Evolutionary conservation across 140 eudicot species (phyloP).

Genomic region (Erigeron philadelphicus): DNA sequence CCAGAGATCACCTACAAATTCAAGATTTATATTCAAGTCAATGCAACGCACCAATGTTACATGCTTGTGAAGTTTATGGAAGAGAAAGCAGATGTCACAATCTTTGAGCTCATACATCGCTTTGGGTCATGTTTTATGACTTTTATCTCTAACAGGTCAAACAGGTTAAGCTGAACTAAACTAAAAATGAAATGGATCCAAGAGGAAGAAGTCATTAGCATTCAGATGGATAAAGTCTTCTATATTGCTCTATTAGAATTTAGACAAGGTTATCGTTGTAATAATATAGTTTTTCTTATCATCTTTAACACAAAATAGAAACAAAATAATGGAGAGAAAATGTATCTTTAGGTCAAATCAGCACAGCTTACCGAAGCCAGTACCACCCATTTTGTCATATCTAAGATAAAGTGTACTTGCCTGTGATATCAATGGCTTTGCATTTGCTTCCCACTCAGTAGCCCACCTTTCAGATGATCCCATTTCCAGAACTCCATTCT

Average conservation of each 20-base stretch:
- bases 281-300: background rate
- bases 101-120: background rate
- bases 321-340: background rate
- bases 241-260: background rate
- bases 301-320: background rate
- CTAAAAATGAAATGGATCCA: background rate
- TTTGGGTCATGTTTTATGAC: background rate
- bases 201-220: background rate
- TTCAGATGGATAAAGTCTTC: background rate
- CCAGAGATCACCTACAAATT: slow-evolving; percentile 47
- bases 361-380: background rate
- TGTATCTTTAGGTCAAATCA: background rate
- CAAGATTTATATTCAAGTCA: background rate
- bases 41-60: background rate
- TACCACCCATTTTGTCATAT: background rate
- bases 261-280: background rate
- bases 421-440: slow-evolving; percentile 77
- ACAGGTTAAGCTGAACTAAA: background rate
- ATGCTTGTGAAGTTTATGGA: background rate
- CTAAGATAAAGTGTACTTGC: slow-evolving; percentile 34
- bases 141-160: background rate
- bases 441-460: slow-evolving; percentile 83
- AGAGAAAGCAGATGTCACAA: background rate
- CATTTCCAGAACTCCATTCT: slow-evolving; percentile 54
- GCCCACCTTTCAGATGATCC: slow-evolving; percentile 69